These are phyloP conservation scores for Lenzites betulinus DNA, from an alignment of 768 basidiomycete genomes.

Conservation along the genomic window DNA sequence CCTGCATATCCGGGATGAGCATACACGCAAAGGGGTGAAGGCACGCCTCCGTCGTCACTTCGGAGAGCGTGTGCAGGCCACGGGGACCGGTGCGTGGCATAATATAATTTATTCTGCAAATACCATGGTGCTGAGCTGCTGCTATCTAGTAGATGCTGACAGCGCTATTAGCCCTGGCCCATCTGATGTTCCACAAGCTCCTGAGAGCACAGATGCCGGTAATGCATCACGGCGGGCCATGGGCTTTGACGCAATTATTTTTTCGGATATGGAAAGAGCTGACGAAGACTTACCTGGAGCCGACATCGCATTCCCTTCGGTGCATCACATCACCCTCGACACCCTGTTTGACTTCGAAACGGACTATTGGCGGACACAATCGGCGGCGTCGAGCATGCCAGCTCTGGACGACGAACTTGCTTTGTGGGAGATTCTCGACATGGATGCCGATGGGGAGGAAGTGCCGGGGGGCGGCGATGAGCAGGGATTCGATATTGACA, in stretches of 20 bases:
- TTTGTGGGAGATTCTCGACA: conserved; percentile 1
- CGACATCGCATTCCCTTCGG: neutral
- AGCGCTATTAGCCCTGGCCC: neutral
- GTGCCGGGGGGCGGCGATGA: neutral
- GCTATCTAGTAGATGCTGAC: neutral
- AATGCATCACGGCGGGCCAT: neutral
- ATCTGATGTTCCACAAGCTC: neutral
- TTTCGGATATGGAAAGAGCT: neutral
- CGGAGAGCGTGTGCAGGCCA: neutral
- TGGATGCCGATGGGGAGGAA: neutral
- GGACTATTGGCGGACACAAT: neutral
- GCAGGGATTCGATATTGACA: neutral
- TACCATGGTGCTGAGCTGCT: neutral
- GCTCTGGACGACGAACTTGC: neutral
- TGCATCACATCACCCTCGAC: neutral
- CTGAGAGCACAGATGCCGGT: neutral
- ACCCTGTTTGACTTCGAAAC: neutral
- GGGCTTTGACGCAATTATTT: neutral
- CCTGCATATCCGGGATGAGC: conserved; percentile 1
- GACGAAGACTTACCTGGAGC: neutral
- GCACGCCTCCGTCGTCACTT: neutral
- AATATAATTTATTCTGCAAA: neutral
- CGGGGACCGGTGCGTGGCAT: neutral
- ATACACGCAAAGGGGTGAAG: neutral
- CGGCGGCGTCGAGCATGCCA: neutral